Percentiles rank a stretch among this genome's conserved stretches.
Conservation (phyloP, 2,329 filamentous ascomycete species). For the Beauveria caledonica region DNA sequence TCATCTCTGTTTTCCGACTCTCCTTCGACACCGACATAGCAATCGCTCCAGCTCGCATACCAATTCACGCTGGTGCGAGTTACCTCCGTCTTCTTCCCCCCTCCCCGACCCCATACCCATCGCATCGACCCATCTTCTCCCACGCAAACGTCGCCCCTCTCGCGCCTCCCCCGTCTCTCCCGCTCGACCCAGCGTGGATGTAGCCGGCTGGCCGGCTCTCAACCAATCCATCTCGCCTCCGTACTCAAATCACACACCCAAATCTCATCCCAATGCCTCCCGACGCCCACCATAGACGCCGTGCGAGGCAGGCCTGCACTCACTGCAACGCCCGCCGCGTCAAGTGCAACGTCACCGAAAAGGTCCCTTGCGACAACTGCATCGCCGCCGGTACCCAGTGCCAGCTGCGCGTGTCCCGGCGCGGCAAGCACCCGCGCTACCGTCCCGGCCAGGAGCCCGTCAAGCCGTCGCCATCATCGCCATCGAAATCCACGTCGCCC, state of each 20-base stretch:
- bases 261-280: neutral
- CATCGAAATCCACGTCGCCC: neutral
- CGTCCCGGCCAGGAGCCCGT: conserved; percentile 4
- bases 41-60: neutral
- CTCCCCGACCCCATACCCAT: neutral
- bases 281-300: conserved; percentile 11
- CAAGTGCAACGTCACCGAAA: conserved; percentile 19
- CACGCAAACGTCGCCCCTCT: neutral
- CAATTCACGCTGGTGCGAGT: neutral
- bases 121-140: neutral
- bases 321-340: conserved; percentile 18
- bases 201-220: neutral
- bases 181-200: conserved; percentile 1
- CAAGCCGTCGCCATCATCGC: neutral
- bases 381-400: conserved; percentile 13
- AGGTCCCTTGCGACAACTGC: conserved; percentile 17
- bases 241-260: neutral
- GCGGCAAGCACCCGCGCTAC: conserved; percentile 17
- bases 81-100: neutral
- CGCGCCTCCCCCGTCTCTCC: neutral
- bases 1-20: neutral
- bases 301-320: conserved; percentile 17
- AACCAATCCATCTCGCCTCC: neutral
- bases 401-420: conserved; percentile 16
- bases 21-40: neutral